Evolutionary conservation across 805 yeast genomes (phyloP).

Genomic region (Starmerella floris): DNA sequence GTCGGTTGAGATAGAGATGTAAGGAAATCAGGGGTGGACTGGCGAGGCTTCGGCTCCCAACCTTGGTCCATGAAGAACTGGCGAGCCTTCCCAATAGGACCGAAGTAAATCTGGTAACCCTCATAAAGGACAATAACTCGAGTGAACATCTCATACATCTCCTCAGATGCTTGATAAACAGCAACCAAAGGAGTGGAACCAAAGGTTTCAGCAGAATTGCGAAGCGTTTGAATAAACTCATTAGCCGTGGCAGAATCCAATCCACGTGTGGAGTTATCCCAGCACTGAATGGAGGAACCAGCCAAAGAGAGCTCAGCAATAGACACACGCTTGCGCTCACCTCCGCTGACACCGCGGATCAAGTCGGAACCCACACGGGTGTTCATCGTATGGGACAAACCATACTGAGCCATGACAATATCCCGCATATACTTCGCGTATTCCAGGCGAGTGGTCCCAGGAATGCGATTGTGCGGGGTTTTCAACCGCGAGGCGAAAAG

Average conservation of each 20-base stretch:
- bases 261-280: slow-evolving; percentile 81
- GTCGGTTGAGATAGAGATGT: slow-evolving; percentile 57
- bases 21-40: slow-evolving; percentile 57
- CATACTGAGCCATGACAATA: slow-evolving; percentile 41
- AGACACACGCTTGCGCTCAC: slow-evolving; percentile 75
- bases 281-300: slow-evolving; percentile 51
- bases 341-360: slow-evolving; percentile 68
- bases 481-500: slow-evolving; percentile 56
- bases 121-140: slow-evolving; percentile 47
- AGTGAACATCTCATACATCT: slow-evolving; percentile 50
- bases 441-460: slow-evolving; percentile 35
- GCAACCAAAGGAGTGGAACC: slow-evolving; percentile 51
- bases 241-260: slow-evolving; percentile 73
- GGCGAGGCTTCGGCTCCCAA: slow-evolving; percentile 47
- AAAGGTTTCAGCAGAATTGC: slow-evolving; percentile 43
- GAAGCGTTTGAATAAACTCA: slow-evolving; percentile 55
- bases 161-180: slow-evolving; percentile 56
- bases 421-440: slow-evolving; percentile 39
- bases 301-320: slow-evolving; percentile 63
- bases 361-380: slow-evolving; percentile 51
- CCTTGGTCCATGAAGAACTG: slow-evolving; percentile 53
- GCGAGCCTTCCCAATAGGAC: slow-evolving; percentile 43
- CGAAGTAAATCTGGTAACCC: slow-evolving; percentile 53
- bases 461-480: slow-evolving; percentile 45
- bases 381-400: slow-evolving; percentile 45